Base-by-base conservation (phyloP, 139 green algal genomes). In the Picochlorum sp. region DNA sequence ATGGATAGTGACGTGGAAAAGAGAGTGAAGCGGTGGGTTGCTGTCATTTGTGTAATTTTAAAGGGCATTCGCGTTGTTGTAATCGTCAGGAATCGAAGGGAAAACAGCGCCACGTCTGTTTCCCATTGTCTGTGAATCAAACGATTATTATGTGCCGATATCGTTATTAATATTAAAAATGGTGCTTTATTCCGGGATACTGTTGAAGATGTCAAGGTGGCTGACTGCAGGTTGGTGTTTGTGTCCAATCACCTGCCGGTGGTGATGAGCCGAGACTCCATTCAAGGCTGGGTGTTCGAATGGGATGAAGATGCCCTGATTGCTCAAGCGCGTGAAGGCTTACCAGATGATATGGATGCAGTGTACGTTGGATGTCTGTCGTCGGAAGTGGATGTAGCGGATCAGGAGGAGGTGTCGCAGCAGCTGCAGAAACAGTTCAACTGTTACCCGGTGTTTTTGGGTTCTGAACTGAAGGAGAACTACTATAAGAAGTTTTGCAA, bases 401-500 rank as follows among this genome's bases (percentile, higher is more conserved):
- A 96, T 51, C 83, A 95, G 57, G 87, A 95, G 52, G 59, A 70
- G 13, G 75, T 93, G 25, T 65, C 80, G 2, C 41, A 68, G 16
- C 61, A 91, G 53, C 77, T 96, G 5, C 72, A 84, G 54, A 70
- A 61, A 24, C 61, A 81, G 20, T 91, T 86, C 66, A 81, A 81
- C 50, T 97, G 88, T 50, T 78, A 81, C n/a, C 85, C 88, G 0
- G 93, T 96, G 4, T 97, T 96, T 69, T 60, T 98, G 5, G 77
- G 79, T 0, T 25, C 57, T n/a, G 84, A 95, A 7, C 44, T 98
- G 0, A 85, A 86, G 59, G 75, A 88, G 10, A 89, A 82, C 37
- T 95, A 85, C 68, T 97, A 97, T 81, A 91, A 89, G 62, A 85
- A 85, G 2, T 97, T 94, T 55, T 99, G 93, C 79, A 99, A 99